Conservation (phyloP, 306 rosid species). For the Prosopis cineraria region DNA sequence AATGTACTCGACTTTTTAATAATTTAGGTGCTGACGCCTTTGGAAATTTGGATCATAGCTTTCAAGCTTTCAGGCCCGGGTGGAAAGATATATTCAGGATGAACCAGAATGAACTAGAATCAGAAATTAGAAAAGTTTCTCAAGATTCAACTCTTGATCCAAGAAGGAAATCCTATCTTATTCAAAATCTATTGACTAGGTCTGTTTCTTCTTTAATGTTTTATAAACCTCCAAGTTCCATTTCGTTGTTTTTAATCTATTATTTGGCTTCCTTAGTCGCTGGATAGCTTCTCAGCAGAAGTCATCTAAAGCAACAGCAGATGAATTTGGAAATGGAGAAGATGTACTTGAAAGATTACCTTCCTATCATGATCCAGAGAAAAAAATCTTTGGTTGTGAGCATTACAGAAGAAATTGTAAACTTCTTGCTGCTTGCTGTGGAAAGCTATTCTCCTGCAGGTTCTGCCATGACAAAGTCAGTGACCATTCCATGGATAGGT, state of each 20-base stretch:
- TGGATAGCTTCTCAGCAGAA: conserved; percentile 90
- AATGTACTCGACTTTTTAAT: conserved; percentile 8
- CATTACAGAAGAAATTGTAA: conserved; percentile 81
- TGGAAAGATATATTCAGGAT: conserved; percentile 77
- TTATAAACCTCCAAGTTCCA: not conserved
- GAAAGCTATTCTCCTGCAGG: conserved; percentile 69
- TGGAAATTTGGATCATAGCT: conserved; percentile 56
- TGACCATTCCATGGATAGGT: conserved; percentile 85
- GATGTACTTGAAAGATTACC: conserved; percentile 48
- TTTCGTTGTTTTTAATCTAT: conserved; percentile 28
- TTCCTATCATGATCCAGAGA: conserved; percentile 54
- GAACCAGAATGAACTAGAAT: conserved; percentile 57
- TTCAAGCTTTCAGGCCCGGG: conserved; percentile 72
- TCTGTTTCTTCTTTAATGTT: conserved; percentile 28
- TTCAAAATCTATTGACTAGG: conserved; percentile 57
- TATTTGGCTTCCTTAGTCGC: conserved; percentile 39
- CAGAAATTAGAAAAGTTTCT: conserved; percentile 64
- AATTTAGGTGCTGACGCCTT: conserved; percentile 30
- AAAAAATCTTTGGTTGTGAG: conserved; percentile 62
- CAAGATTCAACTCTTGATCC: conserved; percentile 74
- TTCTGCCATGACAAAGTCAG: conserved; percentile 82
- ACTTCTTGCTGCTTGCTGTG: conserved; percentile 81
- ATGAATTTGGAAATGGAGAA: conserved; percentile 51
- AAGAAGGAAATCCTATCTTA: conserved; percentile 69
- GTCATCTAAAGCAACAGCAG: conserved; percentile 51